Base-by-base conservation (phyloP, 805 yeast genomes). In the baker's yeast (Saccharomyces cerevisiae) region DNA sequence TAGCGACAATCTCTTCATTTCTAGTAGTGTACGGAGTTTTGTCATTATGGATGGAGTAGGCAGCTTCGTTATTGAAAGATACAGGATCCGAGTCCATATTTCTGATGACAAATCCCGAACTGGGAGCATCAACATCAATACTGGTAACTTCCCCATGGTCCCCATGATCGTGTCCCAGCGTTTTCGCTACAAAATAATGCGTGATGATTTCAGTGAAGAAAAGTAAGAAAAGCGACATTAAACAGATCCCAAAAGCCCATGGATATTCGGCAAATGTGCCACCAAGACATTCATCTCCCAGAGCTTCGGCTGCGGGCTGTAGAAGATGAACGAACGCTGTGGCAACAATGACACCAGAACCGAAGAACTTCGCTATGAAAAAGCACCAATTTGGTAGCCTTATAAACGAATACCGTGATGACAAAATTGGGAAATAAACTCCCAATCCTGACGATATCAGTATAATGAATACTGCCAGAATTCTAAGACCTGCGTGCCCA, bases 311-410 rank as follows among this genome's bases (percentile, higher is more conserved):
- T 4, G 84, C 85, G 2, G 84, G 84, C 53, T 76, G 75, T 61
- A 84, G 71, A 54, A 84, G 68, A 70, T 85, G 92, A 55, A 85
- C 78, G 61, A 83, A 86, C 0, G 89, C 88, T 6, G 92, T 85
- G 10, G 91, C 86, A 3, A 85, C 73, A 60, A 85, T 85, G 48
- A 85, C 91, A 51, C 92, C 92, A 4, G 89, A 78, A 61, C 92
- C 92, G 61, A 84, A 84, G 71, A 89, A 55, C 62, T 85, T 85
- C 51, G 85, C 81, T 50, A 81, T 65, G 66, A 84, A 82, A 68
- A 84, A 84, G 57, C 81, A 76, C 80, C 81, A 77, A n/a, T 76
- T 59, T 0, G 88, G 89, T 57, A 84, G 60, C 59, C 80, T 73
- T 50, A 84, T 73, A 59, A 77, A 76, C 1, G 87, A 80, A 61